Conservation (phyloP, 768 basidiomycete species). For the Nidularia sp. region DNA sequence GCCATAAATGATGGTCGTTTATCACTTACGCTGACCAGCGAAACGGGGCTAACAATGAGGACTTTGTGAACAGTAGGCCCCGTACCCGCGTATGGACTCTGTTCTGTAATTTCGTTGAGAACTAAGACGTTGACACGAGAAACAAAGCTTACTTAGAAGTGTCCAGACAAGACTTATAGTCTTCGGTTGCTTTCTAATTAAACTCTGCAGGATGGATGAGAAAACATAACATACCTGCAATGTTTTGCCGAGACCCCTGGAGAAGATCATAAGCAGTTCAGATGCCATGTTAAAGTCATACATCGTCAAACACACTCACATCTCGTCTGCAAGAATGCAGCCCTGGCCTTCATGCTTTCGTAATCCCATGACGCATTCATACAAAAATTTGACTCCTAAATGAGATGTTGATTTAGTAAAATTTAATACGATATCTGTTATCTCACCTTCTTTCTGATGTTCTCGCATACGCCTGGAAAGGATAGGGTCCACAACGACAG, state of each 20-base stretch:
- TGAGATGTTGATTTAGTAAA: neutral
- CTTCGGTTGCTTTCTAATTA: slow-evolving; percentile 32
- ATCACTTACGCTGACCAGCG: slow-evolving; percentile 68
- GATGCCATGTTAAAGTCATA: slow-evolving; percentile 2
- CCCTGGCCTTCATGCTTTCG: slow-evolving; percentile 89
- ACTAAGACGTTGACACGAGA: neutral
- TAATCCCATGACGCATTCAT: slow-evolving; percentile 94
- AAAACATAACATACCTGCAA: slow-evolving; percentile 48
- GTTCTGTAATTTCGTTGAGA: slow-evolving; percentile 43
- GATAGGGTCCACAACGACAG: slow-evolving; percentile 91
- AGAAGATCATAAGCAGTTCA: neutral
- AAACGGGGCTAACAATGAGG: slow-evolving; percentile 92
- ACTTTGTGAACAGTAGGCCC: slow-evolving; percentile 69
- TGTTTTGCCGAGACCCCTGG: slow-evolving; percentile 95
- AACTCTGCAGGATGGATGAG: neutral
- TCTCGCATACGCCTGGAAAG: slow-evolving; percentile 71
- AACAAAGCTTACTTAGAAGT: slow-evolving; percentile 63
- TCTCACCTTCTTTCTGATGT: slow-evolving; percentile 83
- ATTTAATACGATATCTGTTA: neutral
- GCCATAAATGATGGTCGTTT: neutral
- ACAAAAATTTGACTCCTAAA: slow-evolving; percentile 81
- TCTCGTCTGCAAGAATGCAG: slow-evolving; percentile 96
- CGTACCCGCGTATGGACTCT: slow-evolving; percentile 70
- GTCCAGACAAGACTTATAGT: slow-evolving; percentile 94
- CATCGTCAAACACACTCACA: slow-evolving; percentile 40